Evolutionary conservation across 2,329 filamentous ascomycete species (phyloP), one percentile per base, ranked within the genome.

Genomic region (Cladosporium sp.): DNA sequence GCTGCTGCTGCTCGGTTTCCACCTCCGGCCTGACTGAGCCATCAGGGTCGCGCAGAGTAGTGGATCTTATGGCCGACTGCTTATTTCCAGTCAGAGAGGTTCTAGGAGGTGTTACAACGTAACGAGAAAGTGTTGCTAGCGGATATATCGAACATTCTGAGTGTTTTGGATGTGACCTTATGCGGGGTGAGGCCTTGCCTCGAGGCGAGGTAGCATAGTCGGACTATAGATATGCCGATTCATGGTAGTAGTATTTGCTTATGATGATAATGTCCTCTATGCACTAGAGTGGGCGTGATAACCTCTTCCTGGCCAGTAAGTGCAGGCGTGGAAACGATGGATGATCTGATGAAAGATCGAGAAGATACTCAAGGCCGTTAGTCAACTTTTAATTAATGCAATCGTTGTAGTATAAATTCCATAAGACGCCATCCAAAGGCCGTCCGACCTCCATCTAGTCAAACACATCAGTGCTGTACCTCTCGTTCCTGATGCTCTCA

Each of bases 391-490:
- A 54, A 34, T 55, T 21, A 55, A 55, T 34, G 15, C 52, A 34
- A 18, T 34, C 15, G 30, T 34, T 30, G 52, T 34, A 21, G n/a
- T 55, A 11, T 34, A 21, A 34, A 38, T 2, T 21, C 38, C 26
- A 24, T 4, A 4, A 36, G 18, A 57, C 26, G n/a, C 54, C 30
- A 30, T 47, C 55, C 34, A 41, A 47, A 30, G 4, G 18, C 28
- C 28, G 4, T 34, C n/a, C 2, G 3, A n/a, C n/a, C 4, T 10
- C 10, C 30, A 49, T 34, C 55, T 57, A 72, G 52, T 69, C 67
- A 54, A 73, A 74, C 4, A 72, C 71, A 59, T 73, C 71, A 21
- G 71, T 73, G 34, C 66, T 68, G 58, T 70, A 74, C 51, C 72
- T 69, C 57, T 71, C 68, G 47, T 71, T 73, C 65, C 68, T 68